These are phyloP conservation scores for Alternaria solani DNA, from an alignment of 2,329 filamentous ascomycete species.

Conservation along the genomic window DNA sequence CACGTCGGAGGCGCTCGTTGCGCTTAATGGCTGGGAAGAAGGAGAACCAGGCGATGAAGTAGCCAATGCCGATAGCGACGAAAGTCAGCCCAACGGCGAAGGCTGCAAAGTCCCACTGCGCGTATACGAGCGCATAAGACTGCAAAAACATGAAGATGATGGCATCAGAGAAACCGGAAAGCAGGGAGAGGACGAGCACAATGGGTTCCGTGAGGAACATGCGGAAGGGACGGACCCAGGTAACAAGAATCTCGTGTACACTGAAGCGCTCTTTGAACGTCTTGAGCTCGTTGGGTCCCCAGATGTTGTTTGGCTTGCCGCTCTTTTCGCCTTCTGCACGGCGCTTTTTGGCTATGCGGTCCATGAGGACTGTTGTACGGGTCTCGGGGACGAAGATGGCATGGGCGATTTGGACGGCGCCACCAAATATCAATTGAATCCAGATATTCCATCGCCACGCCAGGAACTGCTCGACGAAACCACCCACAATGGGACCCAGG, in stretches of 20 bases:
- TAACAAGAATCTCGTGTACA: conserved; percentile 53
- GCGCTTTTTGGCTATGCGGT: conserved; percentile 78
- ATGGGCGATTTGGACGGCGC: conserved; percentile 72
- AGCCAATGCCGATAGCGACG: conserved; percentile 66
- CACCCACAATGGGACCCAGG: conserved; percentile 79
- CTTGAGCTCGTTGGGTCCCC: conserved; percentile 75
- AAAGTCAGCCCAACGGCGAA: conserved; percentile 69
- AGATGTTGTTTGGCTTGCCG: conserved; percentile 68
- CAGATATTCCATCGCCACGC: conserved; percentile 83
- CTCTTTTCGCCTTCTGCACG: conserved; percentile 69
- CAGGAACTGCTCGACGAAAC: conserved; percentile 73
- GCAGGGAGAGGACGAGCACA: conserved; percentile 72
- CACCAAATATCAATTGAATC: conserved; percentile 85
- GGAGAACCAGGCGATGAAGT: conserved; percentile 68
- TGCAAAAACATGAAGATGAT: conserved; percentile 83
- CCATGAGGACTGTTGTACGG: conserved; percentile 77
- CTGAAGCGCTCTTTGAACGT: conserved; percentile 49
- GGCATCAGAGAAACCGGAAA: conserved; percentile 78
- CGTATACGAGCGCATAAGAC: conserved; percentile 72
- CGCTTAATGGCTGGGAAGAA: conserved; percentile 64
- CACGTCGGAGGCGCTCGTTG: conserved; percentile 41
- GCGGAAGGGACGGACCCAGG: conserved; percentile 69
- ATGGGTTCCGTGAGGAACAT: conserved; percentile 82
- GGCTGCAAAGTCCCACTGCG: conserved; percentile 70
- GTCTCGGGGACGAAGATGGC: conserved; percentile 79